A percentile compares a stretch with the other conserved stretches of the same genome.
Conservation (phyloP, 495 filamentous ascomycete species). For the Penicillium paradoxum region DNA sequence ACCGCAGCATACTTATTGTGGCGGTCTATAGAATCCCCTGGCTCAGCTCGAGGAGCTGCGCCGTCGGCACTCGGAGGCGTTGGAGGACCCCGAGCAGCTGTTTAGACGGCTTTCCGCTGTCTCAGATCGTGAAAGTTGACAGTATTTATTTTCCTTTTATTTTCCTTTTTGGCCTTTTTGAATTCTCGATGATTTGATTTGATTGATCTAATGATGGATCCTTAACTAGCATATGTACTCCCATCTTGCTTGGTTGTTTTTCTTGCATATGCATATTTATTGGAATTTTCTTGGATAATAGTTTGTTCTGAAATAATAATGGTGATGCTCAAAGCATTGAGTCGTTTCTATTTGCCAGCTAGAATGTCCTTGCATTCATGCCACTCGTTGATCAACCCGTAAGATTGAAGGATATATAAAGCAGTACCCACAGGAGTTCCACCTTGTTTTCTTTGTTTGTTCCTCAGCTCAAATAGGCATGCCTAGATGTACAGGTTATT, state of each 20-base stretch:
- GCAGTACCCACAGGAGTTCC: not conserved
- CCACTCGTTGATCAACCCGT: no score
- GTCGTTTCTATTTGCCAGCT: not conserved
- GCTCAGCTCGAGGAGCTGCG: constrained; percentile 65
- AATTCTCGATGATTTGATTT: not conserved
- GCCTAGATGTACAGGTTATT: no score
- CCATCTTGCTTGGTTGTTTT: not conserved
- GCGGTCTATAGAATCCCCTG: constrained; percentile 63
- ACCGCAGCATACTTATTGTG: constrained; percentile 57
- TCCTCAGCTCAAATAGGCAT: not conserved
- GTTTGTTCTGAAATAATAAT: constrained; percentile 1
- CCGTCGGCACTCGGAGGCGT: constrained; percentile 54
- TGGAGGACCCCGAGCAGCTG: constrained; percentile 35
- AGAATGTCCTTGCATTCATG: not conserved
- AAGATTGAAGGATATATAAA: not conserved
- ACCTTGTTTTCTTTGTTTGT: not conserved
- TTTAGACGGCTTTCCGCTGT: constrained; percentile 8
- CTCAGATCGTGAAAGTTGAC: not conserved
- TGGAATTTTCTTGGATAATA: not conserved
- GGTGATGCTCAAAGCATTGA: not conserved
- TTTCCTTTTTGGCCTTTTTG: not conserved
- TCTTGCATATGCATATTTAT: constrained; percentile 12
- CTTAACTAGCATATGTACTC: not conserved
- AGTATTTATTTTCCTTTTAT: not conserved
- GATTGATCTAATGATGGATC: not conserved